These are phyloP conservation scores for Discostella stelligeroides DNA, from an alignment of 108 stramenopile species.

Conservation along the genomic window DNA sequence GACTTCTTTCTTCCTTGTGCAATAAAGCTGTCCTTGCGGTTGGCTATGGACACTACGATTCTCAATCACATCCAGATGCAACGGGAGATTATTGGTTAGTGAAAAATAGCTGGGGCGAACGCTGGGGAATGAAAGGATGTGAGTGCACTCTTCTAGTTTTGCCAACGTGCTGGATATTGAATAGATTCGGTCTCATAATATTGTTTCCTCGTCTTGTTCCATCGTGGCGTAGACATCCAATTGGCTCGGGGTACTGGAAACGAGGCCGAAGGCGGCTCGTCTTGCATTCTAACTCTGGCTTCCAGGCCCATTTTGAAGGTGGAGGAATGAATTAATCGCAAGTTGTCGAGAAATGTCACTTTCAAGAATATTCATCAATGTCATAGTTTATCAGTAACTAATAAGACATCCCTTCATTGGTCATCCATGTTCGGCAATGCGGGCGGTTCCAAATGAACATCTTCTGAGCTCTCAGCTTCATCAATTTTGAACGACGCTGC, in stretches of 20 bases:
- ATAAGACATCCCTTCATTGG: too few relatives aligned
- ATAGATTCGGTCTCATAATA: not conserved
- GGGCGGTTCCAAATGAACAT: too few relatives aligned
- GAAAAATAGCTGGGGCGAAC: conserved; percentile 85
- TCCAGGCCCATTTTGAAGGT: too few relatives aligned
- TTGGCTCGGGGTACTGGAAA: conserved; percentile 32
- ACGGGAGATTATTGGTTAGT: conserved; percentile 35
- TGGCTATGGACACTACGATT: conserved; percentile 90
- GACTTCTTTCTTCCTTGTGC: too few relatives aligned
- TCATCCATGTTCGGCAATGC: too few relatives aligned
- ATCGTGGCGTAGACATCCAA: conserved; percentile 20
- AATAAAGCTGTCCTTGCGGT: conserved; percentile 78
- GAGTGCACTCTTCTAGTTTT: too few relatives aligned
- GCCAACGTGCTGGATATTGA: not conserved
- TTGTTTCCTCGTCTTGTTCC: not conserved
- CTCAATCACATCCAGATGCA: conserved; percentile 57
- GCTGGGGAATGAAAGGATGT: conserved; percentile 88
- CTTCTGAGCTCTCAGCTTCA: too few relatives aligned
- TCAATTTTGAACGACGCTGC: too few relatives aligned
- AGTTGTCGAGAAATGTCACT: too few relatives aligned
- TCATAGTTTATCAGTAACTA: too few relatives aligned
- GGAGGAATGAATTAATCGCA: too few relatives aligned
- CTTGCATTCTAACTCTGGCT: conserved; percentile 32
- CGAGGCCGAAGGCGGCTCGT: conserved; percentile 34
- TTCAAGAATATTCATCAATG: too few relatives aligned